Evolutionary conservation across 495 filamentous ascomycete species (phyloP), one percentile per base, ranked within the genome.

Genomic region (Penicillium coprophilum): DNA sequence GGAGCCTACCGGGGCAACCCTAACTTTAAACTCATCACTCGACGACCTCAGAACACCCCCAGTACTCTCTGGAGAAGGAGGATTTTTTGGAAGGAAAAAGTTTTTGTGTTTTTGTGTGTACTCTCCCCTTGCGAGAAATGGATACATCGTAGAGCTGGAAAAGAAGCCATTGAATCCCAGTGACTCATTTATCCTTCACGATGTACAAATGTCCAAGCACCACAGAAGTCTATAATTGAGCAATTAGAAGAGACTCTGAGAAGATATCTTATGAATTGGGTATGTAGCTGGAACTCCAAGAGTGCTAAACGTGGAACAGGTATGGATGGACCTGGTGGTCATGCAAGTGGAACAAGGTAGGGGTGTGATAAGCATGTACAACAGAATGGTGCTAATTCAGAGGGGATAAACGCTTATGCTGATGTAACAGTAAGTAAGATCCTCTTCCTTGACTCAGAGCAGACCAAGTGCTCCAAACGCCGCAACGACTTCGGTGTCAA

Each of bases 401-500:
- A 19, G 6, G 24, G 9, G 31, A 13, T n/a, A 9, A 28, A 21
- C 8, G 15, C 9, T 2, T 15, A 34, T 36, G 21, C 19, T 11
- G 6, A 34, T 31, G 21, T 27, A 15, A 39, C 36, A 54, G 3
- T 19, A 20, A n/a, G 7, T 4, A 49, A n/a, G 13, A 6, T 38
- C 34, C n/a, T 38, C 34, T 38, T 9, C 15, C 34, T 17, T 36
- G 2, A 24, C 46, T 70, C 52, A 79, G 20, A 78, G 46, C 53
- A 85, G 53, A 6, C 77, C 78, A 64, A 86, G 63, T 27, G 76
- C 78, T 30, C 70, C 74, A 71, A 96, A 98, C 1, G 79, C 85
- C 17, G 65, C 65, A 51, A 96, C 60, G 3, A 97, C 89, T 40
- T 95, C 86, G 40, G 78, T 75, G 72, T 97, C 94, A 32, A 97